Percentiles rank a stretch among this genome's conserved stretches.
phyloP scores from a whole-genome alignment of 2,329 filamentous ascomycete species.

The Epichloe coenophiala region DNA sequence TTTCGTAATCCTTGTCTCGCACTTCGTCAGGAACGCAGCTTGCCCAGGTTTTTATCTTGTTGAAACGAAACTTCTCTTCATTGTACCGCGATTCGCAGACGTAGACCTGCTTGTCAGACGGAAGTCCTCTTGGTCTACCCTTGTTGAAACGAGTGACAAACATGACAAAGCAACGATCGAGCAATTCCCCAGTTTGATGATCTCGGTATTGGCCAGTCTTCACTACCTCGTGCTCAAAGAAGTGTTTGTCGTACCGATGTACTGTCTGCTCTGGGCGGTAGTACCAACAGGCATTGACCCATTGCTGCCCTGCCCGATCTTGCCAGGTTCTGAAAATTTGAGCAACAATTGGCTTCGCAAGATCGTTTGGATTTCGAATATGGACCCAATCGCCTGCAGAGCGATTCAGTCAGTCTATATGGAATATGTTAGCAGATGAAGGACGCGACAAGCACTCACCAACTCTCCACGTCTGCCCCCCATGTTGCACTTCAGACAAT shows the following conservation, averaged over 20 bases:
- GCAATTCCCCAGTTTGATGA: slow-evolving; percentile 81
- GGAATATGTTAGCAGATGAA: neutral
- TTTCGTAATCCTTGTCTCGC: slow-evolving; percentile 87
- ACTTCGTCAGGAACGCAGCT: slow-evolving; percentile 94
- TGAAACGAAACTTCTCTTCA: slow-evolving; percentile 81
- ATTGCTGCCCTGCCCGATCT: slow-evolving; percentile 68
- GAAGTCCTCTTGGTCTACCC: slow-evolving; percentile 72
- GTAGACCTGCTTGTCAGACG: slow-evolving; percentile 77
- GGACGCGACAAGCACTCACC: slow-evolving; percentile 35
- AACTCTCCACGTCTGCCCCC: slow-evolving; percentile 74
- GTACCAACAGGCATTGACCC: slow-evolving; percentile 99
- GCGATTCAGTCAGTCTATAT: neutral
- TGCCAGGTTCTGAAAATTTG: slow-evolving; percentile 96
- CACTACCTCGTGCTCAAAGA: slow-evolving; percentile 87
- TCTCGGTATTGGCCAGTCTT: slow-evolving; percentile 96
- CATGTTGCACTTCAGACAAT: slow-evolving; percentile 66
- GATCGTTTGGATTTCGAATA: slow-evolving; percentile 84
- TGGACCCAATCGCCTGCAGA: slow-evolving; percentile 77
- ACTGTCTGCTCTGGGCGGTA: slow-evolving; percentile 97
- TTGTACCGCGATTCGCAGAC: slow-evolving; percentile 96
- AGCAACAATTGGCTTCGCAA: slow-evolving; percentile 91
- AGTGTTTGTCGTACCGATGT: slow-evolving; percentile 88
- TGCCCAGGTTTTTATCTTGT: slow-evolving; percentile 98
- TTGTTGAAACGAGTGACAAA: slow-evolving; percentile 90
- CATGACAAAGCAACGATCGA: slow-evolving; percentile 97